Evolutionary conservation across 768 basidiomycete genomes (phyloP).

Genomic region (Butyriboletus loyo): DNA sequence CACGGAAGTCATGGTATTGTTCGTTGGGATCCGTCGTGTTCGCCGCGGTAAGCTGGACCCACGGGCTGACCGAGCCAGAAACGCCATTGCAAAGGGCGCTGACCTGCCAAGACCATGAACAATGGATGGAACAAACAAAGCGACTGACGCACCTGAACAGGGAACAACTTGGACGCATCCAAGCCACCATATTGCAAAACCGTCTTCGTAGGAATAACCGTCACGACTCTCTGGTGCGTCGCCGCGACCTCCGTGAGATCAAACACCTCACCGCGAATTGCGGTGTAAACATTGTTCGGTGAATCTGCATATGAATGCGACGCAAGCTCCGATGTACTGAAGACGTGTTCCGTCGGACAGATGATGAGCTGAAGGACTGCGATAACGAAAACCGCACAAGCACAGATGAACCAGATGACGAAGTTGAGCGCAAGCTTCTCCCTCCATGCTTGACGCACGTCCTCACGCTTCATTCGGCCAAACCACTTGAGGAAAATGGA

Average conservation of each 20-base stretch:
- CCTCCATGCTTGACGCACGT: slow-evolving; percentile 94
- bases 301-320: slow-evolving; percentile 60
- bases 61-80: slow-evolving; percentile 77
- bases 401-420: slow-evolving; percentile 93
- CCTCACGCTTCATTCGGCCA: slow-evolving; percentile 92
- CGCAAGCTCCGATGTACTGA: slow-evolving; percentile 70
- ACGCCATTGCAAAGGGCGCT: slow-evolving; percentile 90
- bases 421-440: slow-evolving; percentile 95
- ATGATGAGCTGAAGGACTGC: slow-evolving; percentile 83
- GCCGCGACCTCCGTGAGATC: slow-evolving; percentile 69
- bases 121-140: background rate
- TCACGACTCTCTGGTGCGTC: slow-evolving; percentile 65
- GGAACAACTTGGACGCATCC: slow-evolving; percentile 77
- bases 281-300: slow-evolving; percentile 74
- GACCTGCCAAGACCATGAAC: slow-evolving; percentile 48
- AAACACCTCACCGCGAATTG: slow-evolving; percentile 93
- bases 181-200: slow-evolving; percentile 83
- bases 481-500: slow-evolving; percentile 61
- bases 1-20: slow-evolving; percentile 95
- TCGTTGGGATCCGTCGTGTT: slow-evolving; percentile 78
- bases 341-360: slow-evolving; percentile 94
- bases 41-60: slow-evolving; percentile 68
- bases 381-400: slow-evolving; percentile 88
- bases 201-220: slow-evolving; percentile 70
- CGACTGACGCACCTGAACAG: slow-evolving; percentile 70